A percentile compares a stretch with the other conserved stretches of the same genome.
Conservation (phyloP, 805 yeast genomes). For the Spathaspora arborariae region DNA sequence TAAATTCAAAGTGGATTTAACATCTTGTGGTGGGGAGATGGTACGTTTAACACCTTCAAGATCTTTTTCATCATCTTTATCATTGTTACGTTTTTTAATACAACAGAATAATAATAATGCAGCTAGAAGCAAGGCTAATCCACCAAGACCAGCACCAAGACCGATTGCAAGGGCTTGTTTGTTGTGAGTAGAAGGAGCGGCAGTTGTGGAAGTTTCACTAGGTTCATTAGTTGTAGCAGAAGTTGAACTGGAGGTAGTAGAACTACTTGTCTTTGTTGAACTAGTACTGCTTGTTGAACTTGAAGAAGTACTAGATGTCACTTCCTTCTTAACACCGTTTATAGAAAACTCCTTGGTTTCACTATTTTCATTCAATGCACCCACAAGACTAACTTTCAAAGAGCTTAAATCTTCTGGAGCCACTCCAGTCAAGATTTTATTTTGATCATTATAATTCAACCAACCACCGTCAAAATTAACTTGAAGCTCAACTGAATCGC, state of each 20-base stretch:
- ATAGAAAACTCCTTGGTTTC: conserved; percentile 46
- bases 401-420: conserved; percentile 38
- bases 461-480: conserved; percentile 44
- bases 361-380: conserved; percentile 23
- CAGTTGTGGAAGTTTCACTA: conserved; percentile 9
- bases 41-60: conserved; percentile 20
- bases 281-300: conserved; percentile 26
- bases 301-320: conserved; percentile 16
- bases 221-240: conserved; percentile 23
- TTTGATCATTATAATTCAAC: conserved; percentile 59
- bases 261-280: conserved; percentile 6
- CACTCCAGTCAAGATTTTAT: conserved; percentile 65
- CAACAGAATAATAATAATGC: conserved; percentile 47
- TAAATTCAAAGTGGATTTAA: conserved; percentile 10
- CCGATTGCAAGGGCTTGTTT: conserved; percentile 47
- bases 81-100: conserved; percentile 24
- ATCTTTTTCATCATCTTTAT: conserved; percentile 13
- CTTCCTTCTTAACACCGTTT: conserved; percentile 41
- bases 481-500: conserved; percentile 45
- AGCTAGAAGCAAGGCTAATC: conserved; percentile 42
- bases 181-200: neutral
- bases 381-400: conserved; percentile 24
- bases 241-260: conserved; percentile 13
- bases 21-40: conserved; percentile 9
- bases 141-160: conserved; percentile 82